These are phyloP conservation scores for Xylaria longipes DNA, from an alignment of 495 filamentous ascomycete genomes.

Conservation along the genomic window DNA sequence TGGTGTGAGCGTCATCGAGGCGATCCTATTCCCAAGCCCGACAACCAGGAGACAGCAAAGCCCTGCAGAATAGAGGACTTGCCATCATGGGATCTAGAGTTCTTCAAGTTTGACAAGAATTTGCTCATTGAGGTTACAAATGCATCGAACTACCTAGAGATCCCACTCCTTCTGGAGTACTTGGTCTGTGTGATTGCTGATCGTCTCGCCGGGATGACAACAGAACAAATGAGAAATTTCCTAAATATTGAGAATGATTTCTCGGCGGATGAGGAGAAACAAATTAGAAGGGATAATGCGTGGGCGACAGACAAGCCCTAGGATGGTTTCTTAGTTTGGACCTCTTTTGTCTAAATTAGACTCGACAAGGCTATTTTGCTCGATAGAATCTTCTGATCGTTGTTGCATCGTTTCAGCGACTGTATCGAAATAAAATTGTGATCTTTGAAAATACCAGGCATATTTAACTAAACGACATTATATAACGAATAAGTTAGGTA, in stretches of 20 bases:
- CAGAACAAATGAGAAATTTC: neutral
- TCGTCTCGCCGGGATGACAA: neutral
- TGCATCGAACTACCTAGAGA: neutral
- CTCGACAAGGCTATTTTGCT: no score
- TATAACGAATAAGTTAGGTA: no score
- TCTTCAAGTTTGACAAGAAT: neutral
- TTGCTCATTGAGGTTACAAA: neutral
- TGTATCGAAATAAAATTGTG: no score
- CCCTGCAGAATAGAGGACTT: neutral
- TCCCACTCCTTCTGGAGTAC: neutral
- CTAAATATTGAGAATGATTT: constrained; percentile 1
- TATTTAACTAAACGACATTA: no score
- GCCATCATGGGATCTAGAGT: neutral
- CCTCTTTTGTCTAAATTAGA: no score
- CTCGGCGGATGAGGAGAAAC: neutral
- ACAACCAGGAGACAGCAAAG: neutral
- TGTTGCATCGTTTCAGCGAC: no score
- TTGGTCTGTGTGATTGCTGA: neutral
- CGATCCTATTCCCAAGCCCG: neutral
- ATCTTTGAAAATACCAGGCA: no score
- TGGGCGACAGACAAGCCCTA: no score
- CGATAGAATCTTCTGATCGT: no score
- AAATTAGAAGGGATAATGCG: neutral
- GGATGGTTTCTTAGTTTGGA: no score
- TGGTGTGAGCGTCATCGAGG: constrained; percentile 7